Conservation (phyloP, 306 rosid species). For the Casuarina cunninghamiana region DNA sequence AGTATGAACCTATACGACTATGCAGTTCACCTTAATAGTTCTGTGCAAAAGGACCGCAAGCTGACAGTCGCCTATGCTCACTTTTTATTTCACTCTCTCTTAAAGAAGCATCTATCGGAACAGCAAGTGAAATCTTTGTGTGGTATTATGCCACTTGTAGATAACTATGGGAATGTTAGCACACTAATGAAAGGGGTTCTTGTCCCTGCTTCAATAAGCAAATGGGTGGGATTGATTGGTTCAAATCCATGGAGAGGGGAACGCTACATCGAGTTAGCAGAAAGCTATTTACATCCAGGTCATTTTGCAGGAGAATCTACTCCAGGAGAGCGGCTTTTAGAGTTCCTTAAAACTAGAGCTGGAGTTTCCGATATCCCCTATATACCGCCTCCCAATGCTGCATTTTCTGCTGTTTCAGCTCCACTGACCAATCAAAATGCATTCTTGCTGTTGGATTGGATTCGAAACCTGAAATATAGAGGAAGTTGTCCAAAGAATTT, state of each 20-base stretch:
- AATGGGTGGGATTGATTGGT: slow-evolving; percentile 59
- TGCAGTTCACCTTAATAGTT: slow-evolving; percentile 29
- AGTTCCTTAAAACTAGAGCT: no score
- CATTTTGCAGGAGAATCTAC: slow-evolving; percentile 42
- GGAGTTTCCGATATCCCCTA: no score
- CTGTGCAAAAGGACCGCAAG: slow-evolving; percentile 18
- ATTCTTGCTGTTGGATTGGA: slow-evolving; percentile 47
- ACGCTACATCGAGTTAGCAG: slow-evolving; percentile 41
- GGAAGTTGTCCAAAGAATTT: slow-evolving; percentile 19
- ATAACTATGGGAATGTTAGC: slow-evolving; percentile 41
- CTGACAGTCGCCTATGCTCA: slow-evolving; percentile 44
- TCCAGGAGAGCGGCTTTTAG: slow-evolving; percentile 24
- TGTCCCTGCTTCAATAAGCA: slow-evolving; percentile 68
- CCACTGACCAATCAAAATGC: no score
- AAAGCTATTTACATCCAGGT: background rate
- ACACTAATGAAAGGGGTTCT: slow-evolving; percentile 33
- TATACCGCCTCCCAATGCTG: no score
- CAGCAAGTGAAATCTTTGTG: slow-evolving; percentile 24
- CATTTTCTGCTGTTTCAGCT: no score
- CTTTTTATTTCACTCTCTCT: slow-evolving; percentile 52
- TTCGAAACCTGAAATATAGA: slow-evolving; percentile 26
- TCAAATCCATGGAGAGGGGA: slow-evolving; percentile 63
- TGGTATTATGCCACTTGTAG: slow-evolving; percentile 53
- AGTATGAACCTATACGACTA: slow-evolving; percentile 18
- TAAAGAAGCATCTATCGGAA: slow-evolving; percentile 16